These are phyloP conservation scores for Pulicaria dysenterica DNA, from an alignment of 129 eudicot species.

Conservation along the genomic window DNA sequence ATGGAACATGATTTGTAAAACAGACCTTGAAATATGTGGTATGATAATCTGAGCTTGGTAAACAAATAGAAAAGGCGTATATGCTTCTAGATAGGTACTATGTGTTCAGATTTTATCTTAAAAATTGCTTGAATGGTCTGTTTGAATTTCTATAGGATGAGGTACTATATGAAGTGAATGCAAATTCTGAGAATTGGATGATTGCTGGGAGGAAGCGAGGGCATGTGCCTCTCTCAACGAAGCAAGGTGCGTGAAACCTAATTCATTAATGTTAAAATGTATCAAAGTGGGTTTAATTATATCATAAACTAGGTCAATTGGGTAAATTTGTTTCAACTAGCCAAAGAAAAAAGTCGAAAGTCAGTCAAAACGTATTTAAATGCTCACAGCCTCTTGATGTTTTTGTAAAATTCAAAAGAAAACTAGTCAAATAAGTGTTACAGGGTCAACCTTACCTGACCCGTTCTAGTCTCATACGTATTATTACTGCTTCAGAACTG, in stretches of 20 bases:
- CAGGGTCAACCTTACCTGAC: neutral
- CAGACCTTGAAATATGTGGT: slow-evolving; percentile 8
- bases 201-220: slow-evolving; percentile 98
- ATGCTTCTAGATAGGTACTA: neutral
- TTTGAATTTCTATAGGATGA: slow-evolving; percentile 53
- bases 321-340: neutral
- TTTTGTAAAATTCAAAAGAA: neutral
- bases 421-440: neutral
- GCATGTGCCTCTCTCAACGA: slow-evolving; percentile 69
- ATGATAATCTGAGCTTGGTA: slow-evolving; percentile 3
- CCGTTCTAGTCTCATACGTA: neutral
- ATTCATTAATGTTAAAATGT: neutral
- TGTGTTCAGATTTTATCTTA: neutral
- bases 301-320: neutral
- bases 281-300: neutral
- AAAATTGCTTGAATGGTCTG: neutral
- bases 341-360: neutral
- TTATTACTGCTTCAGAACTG: too few relatives aligned
- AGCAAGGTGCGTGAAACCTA: slow-evolving; percentile 58
- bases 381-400: neutral
- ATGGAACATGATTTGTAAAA: neutral
- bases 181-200: slow-evolving; percentile 97
- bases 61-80: neutral
- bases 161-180: slow-evolving; percentile 83
- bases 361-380: neutral